A percentile compares a stretch with the other conserved stretches of the same genome.
Evolutionary conservation across 2,329 filamentous ascomycete species (phyloP).

Genomic region (Botrytis elliptica): DNA sequence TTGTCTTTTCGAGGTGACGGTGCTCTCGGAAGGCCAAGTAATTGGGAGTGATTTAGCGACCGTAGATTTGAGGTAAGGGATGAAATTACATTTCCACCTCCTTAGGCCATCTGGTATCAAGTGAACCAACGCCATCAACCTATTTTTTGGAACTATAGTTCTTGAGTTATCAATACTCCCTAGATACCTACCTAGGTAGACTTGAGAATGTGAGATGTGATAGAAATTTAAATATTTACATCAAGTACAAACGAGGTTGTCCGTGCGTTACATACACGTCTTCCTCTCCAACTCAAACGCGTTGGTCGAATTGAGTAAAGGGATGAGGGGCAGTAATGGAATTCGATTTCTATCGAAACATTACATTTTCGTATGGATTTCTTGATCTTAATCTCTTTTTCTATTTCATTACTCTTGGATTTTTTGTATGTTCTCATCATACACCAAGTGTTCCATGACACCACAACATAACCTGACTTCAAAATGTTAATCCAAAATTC

Average conservation of each 20-base stretch:
- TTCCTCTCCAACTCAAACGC: neutral
- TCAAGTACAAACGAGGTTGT: neutral
- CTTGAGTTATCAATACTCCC: neutral
- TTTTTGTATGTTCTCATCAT: neutral
- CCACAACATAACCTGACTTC: neutral
- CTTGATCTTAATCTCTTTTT: neutral
- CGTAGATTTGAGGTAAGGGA: neutral
- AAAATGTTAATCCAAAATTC: neutral
- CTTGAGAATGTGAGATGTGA: neutral
- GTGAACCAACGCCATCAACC: neutral
- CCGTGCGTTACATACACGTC: constrained; percentile 4
- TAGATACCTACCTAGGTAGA: neutral
- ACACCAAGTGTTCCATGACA: neutral
- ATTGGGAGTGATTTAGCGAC: neutral
- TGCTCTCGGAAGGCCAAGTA: neutral
- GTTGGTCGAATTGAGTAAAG: neutral
- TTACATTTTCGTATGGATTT: neutral
- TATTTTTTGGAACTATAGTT: neutral
- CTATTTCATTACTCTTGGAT: neutral
- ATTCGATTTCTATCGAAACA: neutral
- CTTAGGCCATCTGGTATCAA: neutral
- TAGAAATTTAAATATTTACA: neutral
- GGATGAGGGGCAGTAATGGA: neutral
- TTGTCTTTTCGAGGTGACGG: neutral
- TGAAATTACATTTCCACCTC: neutral